Conservation (phyloP, 2,329 filamentous ascomycete species). For the Thyridium curvatum region DNA sequence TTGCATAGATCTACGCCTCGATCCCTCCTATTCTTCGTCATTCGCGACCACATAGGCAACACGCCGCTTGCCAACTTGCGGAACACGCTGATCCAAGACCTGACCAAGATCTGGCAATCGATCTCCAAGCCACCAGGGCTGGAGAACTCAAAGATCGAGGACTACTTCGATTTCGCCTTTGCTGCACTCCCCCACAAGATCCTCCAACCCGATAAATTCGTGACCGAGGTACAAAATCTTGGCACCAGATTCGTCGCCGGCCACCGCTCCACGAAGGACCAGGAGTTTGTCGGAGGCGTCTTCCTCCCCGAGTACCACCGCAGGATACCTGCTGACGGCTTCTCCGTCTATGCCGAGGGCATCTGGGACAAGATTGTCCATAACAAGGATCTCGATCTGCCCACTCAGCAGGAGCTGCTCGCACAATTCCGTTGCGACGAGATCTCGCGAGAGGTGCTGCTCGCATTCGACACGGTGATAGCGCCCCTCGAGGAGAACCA, state of each 20-base stretch:
- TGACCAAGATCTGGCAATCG: constrained; percentile 86
- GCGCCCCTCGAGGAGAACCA: constrained; percentile 81
- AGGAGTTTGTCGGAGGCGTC: constrained; percentile 70
- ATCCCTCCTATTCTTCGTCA: constrained; percentile 96
- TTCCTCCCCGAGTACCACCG: constrained; percentile 94
- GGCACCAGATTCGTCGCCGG: constrained; percentile 78
- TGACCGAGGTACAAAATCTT: constrained; percentile 71
- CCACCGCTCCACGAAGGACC: constrained; percentile 67
- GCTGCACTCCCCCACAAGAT: constrained; percentile 95
- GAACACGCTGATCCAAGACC: constrained; percentile 82
- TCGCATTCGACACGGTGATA: constrained; percentile 77
- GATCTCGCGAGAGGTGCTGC: constrained; percentile 82
- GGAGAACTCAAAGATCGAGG: constrained; percentile 83
- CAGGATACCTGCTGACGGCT: constrained; percentile 94
- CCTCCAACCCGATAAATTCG: constrained; percentile 86
- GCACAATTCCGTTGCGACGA: constrained; percentile 98
- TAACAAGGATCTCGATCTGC: constrained; percentile 96
- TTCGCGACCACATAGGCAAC: constrained; percentile 89
- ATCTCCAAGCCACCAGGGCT: constrained; percentile 87
- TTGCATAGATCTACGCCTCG: constrained; percentile 69
- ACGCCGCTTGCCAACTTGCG: constrained; percentile 88
- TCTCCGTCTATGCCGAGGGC: constrained; percentile 85
- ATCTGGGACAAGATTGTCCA: constrained; percentile 98
- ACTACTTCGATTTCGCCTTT: constrained; percentile 99
- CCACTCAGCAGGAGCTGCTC: constrained; percentile 92